phyloP scores from a whole-genome alignment of 169 alveolate genomes.

The Plasmodium coatneyi region DNA sequence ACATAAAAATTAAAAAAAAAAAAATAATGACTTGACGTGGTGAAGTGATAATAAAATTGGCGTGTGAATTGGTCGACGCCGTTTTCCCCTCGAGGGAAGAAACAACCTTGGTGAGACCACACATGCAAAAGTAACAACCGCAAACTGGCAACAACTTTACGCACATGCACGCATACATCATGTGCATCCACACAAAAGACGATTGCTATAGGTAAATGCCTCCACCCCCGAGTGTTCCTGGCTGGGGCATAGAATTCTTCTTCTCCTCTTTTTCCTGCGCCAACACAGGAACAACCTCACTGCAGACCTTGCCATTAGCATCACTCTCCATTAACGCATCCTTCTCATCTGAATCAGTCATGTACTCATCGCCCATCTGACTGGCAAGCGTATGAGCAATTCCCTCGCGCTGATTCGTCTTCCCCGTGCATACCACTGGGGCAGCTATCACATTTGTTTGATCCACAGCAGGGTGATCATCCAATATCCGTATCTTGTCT shows the following conservation, averaged over 20 bases:
- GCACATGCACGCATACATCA: not conserved
- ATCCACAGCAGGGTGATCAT: not conserved
- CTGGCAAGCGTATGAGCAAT: not conserved
- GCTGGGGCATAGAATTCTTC: not conserved
- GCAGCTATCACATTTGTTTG: not conserved
- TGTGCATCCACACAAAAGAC: not conserved
- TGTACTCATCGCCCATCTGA: not conserved
- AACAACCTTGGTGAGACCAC: not conserved
- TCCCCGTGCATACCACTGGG: not conserved
- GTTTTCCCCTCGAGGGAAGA: no score
- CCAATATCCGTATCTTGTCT: conserved; percentile 17
- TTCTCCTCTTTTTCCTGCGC: not conserved
- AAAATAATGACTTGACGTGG: not conserved
- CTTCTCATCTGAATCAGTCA: not conserved
- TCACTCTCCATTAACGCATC: not conserved
- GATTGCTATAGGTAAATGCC: conserved; percentile 12
- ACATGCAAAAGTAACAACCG: conserved; percentile 1
- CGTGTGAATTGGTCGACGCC: not conserved
- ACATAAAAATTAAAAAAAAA: not conserved
- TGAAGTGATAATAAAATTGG: not conserved
- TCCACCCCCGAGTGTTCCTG: not conserved
- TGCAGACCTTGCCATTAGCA: not conserved
- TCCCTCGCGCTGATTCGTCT: not conserved
- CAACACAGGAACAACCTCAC: not conserved
- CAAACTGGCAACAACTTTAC: no score